Percentiles rank a stretch among this genome's conserved stretches.
Evolutionary conservation across 148 eudicot species (phyloP).

Genomic region (Arbutus unedo): DNA sequence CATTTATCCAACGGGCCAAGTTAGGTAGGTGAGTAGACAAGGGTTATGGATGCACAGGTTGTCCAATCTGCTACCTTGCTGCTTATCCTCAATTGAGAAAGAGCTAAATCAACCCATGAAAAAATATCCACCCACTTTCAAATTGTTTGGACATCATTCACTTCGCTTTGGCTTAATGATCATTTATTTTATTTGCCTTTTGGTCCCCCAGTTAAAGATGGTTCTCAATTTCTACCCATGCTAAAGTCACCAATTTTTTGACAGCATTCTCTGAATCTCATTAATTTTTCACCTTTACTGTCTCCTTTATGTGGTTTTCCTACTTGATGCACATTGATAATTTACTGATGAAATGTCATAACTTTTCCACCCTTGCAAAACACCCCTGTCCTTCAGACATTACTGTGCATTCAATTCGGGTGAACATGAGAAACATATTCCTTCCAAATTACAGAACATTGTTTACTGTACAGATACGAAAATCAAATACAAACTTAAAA

Average conservation of each 20-base stretch:
- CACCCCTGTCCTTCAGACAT: neutral
- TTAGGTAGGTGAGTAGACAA: neutral
- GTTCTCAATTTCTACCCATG: neutral
- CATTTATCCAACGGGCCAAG: neutral
- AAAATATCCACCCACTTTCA: neutral
- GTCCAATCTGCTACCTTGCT: neutral
- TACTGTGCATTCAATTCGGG: neutral
- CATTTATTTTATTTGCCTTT: neutral
- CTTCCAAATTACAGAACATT: neutral
- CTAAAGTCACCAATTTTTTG: neutral
- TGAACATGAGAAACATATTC: neutral
- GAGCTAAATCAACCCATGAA: neutral
- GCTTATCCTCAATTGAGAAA: neutral
- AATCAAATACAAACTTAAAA: too few species aligned
- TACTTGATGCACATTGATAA: constrained; percentile 4
- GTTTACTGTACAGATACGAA: too few species aligned
- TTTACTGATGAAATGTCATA: neutral
- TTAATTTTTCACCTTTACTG: neutral
- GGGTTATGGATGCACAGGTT: neutral
- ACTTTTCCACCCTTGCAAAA: neutral
- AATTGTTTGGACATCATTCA: neutral
- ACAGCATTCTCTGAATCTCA: constrained; percentile 9
- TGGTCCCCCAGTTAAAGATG: neutral
- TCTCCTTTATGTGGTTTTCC: neutral
- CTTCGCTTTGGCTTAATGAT: neutral